These are phyloP conservation scores for Hortaea werneckii DNA, from an alignment of 2,329 filamentous ascomycete species.

Conservation along the genomic window DNA sequence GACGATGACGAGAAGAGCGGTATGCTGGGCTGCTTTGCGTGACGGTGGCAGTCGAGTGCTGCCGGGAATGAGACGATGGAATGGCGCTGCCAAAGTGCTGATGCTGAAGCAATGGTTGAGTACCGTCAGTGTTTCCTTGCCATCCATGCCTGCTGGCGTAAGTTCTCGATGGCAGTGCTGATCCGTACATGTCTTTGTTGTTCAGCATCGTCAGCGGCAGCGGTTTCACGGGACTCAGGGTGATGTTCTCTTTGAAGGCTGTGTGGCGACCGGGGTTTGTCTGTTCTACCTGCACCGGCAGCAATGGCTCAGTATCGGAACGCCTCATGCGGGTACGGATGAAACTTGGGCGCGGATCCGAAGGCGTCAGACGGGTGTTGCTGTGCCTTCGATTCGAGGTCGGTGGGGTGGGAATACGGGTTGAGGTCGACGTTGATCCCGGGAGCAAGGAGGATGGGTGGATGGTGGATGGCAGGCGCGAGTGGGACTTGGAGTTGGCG, in stretches of 20 bases:
- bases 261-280: constrained; percentile 12
- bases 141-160: constrained; percentile 9
- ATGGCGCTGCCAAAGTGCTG: neutral
- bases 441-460: constrained; percentile 7
- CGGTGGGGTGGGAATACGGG: constrained; percentile 15
- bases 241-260: constrained; percentile 26
- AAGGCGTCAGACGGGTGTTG: constrained; percentile 9
- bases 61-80: neutral
- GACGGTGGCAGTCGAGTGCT: neutral
- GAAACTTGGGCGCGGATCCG: constrained; percentile 6
- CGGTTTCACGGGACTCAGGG: constrained; percentile 18
- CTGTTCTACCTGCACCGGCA: constrained; percentile 10
- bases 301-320: constrained; percentile 26
- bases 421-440: constrained; percentile 3
- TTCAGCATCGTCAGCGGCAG: constrained; percentile 12
- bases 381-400: constrained; percentile 17
- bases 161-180: constrained; percentile 8
- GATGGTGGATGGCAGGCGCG: constrained; percentile 15
- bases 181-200: constrained; percentile 6
- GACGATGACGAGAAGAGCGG: constrained; percentile 10
- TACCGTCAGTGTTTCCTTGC: constrained; percentile 4
- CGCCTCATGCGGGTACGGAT: constrained; percentile 14
- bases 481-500: constrained; percentile 17
- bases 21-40: constrained; percentile 16
- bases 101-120: constrained; percentile 1